phyloP scores from a whole-genome alignment of 78 protist species.

The Isochrysis galbana region DNA sequence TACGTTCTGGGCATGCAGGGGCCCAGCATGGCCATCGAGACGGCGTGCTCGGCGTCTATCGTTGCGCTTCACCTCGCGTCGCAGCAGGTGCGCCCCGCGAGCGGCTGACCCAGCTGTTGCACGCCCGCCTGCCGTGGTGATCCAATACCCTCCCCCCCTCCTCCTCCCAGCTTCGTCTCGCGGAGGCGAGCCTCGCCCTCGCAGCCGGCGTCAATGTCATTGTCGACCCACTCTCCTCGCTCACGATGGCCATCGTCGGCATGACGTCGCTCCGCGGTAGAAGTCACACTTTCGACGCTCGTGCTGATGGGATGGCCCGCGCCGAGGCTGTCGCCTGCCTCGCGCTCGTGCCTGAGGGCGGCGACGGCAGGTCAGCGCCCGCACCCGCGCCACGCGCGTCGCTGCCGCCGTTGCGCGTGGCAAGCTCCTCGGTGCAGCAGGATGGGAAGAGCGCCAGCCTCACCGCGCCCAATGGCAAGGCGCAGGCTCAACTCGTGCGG shows the following conservation, averaged over 20 bases:
- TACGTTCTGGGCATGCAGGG: conserved; percentile 76
- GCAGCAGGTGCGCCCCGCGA: too few species aligned
- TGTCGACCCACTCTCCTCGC: background rate
- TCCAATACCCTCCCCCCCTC: too few species aligned
- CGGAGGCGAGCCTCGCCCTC: background rate
- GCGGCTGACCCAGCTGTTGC: too few species aligned
- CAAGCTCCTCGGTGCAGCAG: background rate
- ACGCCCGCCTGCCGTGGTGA: too few species aligned
- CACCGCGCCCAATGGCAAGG: conserved; percentile 66
- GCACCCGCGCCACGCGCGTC: too few species aligned
- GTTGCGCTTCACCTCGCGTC: conserved; percentile 69
- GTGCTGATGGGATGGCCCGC: conserved; percentile 86
- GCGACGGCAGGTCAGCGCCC: background rate
- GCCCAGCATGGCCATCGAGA: conserved; percentile 78
- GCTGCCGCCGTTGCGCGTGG: background rate
- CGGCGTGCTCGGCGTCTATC: conserved; percentile 86
- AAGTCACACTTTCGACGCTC: conserved; percentile 68
- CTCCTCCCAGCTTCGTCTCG: background rate
- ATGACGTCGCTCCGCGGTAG: conserved; percentile 63
- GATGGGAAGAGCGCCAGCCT: conserved; percentile 64
- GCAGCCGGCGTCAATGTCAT: background rate
- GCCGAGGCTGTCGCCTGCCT: conserved; percentile 78
- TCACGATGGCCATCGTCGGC: conserved; percentile 10
- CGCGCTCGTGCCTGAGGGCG: conserved; percentile 9
- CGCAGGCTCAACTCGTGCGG: conserved; percentile 64